These are phyloP conservation scores for Trametes elegans DNA, from an alignment of 768 basidiomycete species.

Conservation along the genomic window DNA sequence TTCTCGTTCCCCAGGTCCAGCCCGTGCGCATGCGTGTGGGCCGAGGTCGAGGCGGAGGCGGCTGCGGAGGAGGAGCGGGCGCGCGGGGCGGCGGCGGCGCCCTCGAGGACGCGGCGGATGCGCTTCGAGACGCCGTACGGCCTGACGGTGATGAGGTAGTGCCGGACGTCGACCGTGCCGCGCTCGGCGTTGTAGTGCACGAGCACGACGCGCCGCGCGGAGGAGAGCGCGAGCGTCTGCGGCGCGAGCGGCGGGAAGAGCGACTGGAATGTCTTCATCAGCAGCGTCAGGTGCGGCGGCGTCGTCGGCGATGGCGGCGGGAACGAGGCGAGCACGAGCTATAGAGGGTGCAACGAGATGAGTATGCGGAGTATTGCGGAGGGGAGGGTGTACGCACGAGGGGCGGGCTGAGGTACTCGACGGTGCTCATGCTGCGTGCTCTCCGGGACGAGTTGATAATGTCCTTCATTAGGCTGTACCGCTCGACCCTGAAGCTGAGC, in stretches of 20 bases:
- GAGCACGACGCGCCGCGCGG: conserved; percentile 91
- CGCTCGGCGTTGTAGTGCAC: conserved; percentile 86
- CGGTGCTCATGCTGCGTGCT: conserved; percentile 66
- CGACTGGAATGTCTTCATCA: conserved; percentile 95
- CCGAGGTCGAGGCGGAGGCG: conserved; percentile 34
- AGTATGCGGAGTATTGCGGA: background rate
- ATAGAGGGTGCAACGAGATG: conserved; percentile 9
- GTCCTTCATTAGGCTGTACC: conserved; percentile 91
- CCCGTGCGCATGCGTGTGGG: conserved; percentile 33
- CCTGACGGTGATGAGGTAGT: conserved; percentile 93
- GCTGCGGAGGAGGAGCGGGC: conserved; percentile 84
- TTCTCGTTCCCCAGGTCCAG: conserved; percentile 86
- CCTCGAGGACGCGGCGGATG: conserved; percentile 82
- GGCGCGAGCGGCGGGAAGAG: conserved; percentile 93
- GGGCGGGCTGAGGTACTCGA: conserved; percentile 91
- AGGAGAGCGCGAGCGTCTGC: conserved; percentile 73
- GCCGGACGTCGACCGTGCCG: conserved; percentile 87
- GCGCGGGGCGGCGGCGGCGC: conserved; percentile 84
- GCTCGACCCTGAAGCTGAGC: conserved; percentile 86
- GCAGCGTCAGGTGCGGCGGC: conserved; percentile 81
- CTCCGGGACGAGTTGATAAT: conserved; percentile 62
- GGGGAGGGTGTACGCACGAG: conserved; percentile 51
- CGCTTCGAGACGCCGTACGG: conserved; percentile 92
- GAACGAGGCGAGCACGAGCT: conserved; percentile 93
- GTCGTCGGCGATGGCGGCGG: conserved; percentile 71